These are phyloP conservation scores for Schrenkiella parvula DNA, from an alignment of 345 rosid genomes.

Conservation along the genomic window DNA sequence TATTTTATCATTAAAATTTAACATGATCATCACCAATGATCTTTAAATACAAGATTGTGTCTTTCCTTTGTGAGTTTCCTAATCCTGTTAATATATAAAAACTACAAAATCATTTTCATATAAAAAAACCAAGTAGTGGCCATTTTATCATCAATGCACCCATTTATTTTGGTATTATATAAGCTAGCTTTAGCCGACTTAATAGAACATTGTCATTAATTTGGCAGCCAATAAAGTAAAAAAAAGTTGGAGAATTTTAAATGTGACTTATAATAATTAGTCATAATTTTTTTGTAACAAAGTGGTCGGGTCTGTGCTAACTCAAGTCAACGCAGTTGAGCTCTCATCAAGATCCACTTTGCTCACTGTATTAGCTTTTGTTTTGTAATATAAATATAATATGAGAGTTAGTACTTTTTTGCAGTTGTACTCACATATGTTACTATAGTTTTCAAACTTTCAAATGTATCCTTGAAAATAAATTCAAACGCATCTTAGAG, in stretches of 20 bases:
- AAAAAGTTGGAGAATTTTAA: background rate
- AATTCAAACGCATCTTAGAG: too few relatives aligned
- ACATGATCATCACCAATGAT: background rate
- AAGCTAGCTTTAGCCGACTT: conserved; percentile 9
- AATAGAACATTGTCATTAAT: background rate
- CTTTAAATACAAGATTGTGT: background rate
- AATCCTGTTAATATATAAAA: background rate
- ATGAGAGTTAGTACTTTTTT: too few relatives aligned
- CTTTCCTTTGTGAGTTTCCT: background rate
- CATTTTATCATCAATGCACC: background rate
- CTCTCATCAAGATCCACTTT: background rate
- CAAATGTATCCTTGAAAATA: too few relatives aligned
- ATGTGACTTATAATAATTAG: conserved; percentile 12
- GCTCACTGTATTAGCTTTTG: too few relatives aligned
- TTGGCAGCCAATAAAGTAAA: conserved; percentile 14
- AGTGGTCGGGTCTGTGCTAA: background rate
- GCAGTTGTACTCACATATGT: too few relatives aligned
- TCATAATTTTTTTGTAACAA: too few relatives aligned
- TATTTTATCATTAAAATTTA: background rate
- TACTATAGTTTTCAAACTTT: too few relatives aligned
- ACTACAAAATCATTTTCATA: background rate
- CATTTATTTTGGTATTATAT: background rate
- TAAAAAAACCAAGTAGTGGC: background rate
- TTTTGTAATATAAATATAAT: too few relatives aligned
- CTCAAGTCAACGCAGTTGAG: background rate